These are phyloP conservation scores for Hansenula anomala DNA, from an alignment of 1,139 yeast genomes.

Conservation along the genomic window DNA sequence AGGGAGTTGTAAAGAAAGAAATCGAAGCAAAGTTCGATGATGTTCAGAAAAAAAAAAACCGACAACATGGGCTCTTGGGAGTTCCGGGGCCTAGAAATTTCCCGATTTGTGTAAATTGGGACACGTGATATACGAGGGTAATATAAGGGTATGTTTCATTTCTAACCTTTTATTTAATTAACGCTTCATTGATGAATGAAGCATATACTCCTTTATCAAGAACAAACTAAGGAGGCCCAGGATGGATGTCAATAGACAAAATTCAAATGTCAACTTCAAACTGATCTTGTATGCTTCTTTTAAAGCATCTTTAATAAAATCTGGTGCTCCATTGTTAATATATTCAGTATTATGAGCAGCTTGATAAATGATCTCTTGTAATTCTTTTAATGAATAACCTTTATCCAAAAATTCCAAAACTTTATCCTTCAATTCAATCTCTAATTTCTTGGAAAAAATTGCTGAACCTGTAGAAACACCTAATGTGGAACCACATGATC, in stretches of 20 bases:
- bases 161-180: too few relatives aligned
- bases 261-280: slow-evolving; percentile 47
- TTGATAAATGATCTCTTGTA: slow-evolving; percentile 38
- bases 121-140: neutral
- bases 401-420: slow-evolving; percentile 23
- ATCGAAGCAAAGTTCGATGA: neutral
- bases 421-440: slow-evolving; percentile 17
- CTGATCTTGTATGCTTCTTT: slow-evolving; percentile 45
- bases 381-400: slow-evolving; percentile 30
- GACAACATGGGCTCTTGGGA: neutral
- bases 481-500: slow-evolving; percentile 67
- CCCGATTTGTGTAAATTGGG: neutral
- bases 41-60: neutral
- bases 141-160: too few relatives aligned
- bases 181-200: slow-evolving; percentile 29
- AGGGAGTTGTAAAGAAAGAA: neutral
- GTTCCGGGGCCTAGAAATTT: neutral
- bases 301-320: slow-evolving; percentile 39
- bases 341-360: slow-evolving; percentile 59
- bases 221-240: slow-evolving; percentile 32
- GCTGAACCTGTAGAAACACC: slow-evolving; percentile 71
- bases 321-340: slow-evolving; percentile 44
- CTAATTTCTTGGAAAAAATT: slow-evolving; percentile 43
- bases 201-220: slow-evolving; percentile 34
- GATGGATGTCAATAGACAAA: slow-evolving; percentile 35